phyloP scores from a whole-genome alignment of 2,329 filamentous ascomycete genomes.

The Curvularia verruculosa region DNA sequence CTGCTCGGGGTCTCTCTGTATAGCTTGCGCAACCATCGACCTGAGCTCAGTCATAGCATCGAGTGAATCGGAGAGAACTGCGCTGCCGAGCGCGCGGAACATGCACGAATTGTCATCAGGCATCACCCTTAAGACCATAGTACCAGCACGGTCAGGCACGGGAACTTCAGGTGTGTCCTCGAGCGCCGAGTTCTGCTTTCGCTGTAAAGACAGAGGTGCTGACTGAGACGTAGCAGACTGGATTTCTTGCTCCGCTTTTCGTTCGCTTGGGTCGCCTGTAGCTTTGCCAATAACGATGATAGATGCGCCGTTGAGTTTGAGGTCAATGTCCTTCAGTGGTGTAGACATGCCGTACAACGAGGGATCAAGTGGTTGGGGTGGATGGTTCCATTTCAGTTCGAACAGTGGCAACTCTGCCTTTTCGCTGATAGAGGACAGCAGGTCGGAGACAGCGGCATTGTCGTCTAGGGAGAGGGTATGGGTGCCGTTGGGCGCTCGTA shows the following conservation, averaged over 20 bases:
- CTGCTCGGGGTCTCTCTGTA: slow-evolving; percentile 72
- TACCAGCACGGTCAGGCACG: slow-evolving; percentile 62
- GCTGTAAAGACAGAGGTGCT: slow-evolving; percentile 50
- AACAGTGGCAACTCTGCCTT: slow-evolving; percentile 71
- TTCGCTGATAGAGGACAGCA: slow-evolving; percentile 65
- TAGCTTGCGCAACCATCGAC: slow-evolving; percentile 77
- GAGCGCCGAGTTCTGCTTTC: slow-evolving; percentile 53
- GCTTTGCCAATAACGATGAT: slow-evolving; percentile 65
- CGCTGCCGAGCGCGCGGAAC: slow-evolving; percentile 85
- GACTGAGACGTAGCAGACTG: slow-evolving; percentile 24
- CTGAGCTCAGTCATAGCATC: slow-evolving; percentile 75
- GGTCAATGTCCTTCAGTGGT: slow-evolving; percentile 61
- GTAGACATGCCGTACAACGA: slow-evolving; percentile 58
- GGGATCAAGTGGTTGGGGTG: slow-evolving; percentile 71
- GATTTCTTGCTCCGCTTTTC: slow-evolving; percentile 20
- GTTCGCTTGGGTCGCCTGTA: slow-evolving; percentile 39
- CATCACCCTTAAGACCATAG: slow-evolving; percentile 84
- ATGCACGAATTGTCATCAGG: slow-evolving; percentile 95
- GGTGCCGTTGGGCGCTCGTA: slow-evolving; percentile 75
- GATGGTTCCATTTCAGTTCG: slow-evolving; percentile 84
- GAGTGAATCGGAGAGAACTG: slow-evolving; percentile 68
- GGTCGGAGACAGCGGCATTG: slow-evolving; percentile 67
- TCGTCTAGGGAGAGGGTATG: slow-evolving; percentile 73
- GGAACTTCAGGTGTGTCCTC: slow-evolving; percentile 67
- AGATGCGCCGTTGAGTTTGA: slow-evolving; percentile 71